Percentiles rank a stretch among this genome's conserved stretches.
These are phyloP conservation scores for Lenwebbia sp. DNA, from an alignment of 345 rosid species.

Conservation along the genomic window DNA sequence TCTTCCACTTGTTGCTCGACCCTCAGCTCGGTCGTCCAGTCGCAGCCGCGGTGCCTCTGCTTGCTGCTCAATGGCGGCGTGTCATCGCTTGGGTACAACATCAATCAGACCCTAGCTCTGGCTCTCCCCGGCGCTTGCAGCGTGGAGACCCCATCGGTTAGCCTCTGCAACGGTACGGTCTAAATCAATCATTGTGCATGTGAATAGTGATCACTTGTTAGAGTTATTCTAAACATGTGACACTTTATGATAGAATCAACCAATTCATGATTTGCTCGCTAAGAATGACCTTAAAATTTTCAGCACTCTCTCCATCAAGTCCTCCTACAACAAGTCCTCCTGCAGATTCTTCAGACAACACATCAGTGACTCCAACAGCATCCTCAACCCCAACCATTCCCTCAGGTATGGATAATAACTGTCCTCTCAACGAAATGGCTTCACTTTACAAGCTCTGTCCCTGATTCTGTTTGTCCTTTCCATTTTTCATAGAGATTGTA, in stretches of 20 bases:
- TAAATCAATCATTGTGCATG: neutral
- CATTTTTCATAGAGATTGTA: neutral
- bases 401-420: slow-evolving; percentile 7
- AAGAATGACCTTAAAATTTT: neutral
- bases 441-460: neutral
- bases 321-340: slow-evolving; percentile 8
- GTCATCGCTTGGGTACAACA: slow-evolving; percentile 10
- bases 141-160: slow-evolving; percentile 21
- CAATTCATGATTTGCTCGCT: neutral
- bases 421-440: neutral
- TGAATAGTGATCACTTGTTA: neutral
- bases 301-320: slow-evolving; percentile 10
- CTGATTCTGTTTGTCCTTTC: neutral
- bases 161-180: slow-evolving; percentile 4
- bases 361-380: slow-evolving; percentile 5
- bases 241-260: neutral
- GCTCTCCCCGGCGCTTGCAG: slow-evolving; percentile 25
- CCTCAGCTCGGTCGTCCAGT: slow-evolving; percentile 27
- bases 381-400: slow-evolving; percentile 9
- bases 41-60: slow-evolving; percentile 42
- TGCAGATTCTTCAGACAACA: slow-evolving; percentile 5
- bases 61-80: slow-evolving; percentile 19
- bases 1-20: slow-evolving; percentile 46
- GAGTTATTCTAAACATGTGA: neutral
- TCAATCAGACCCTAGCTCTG: slow-evolving; percentile 27